Conservation (phyloP, 345 rosid genomes). For the Odontarrhena argentea region DNA sequence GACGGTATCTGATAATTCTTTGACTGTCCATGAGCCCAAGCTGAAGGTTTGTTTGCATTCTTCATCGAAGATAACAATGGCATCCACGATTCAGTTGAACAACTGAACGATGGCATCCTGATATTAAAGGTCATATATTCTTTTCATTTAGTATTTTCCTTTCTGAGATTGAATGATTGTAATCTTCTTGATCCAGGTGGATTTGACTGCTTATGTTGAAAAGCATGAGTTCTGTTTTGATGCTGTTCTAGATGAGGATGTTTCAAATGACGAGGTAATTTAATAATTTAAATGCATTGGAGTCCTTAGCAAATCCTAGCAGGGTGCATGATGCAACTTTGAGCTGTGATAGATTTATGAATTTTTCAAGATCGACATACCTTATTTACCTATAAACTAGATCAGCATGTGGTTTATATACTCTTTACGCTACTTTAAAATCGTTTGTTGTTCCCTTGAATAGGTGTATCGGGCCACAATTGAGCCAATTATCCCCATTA, state of each 20-base stretch:
- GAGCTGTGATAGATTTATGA: constrained; percentile 22
- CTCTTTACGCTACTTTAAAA: constrained; percentile 23
- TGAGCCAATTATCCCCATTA: constrained; percentile 91
- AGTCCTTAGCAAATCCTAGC: constrained; percentile 1
- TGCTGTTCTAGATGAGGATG: constrained; percentile 85
- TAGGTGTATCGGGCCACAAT: constrained; percentile 91
- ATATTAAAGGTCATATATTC: constrained; percentile 31
- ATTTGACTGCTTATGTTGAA: constrained; percentile 97
- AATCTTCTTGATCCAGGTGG: constrained; percentile 68
- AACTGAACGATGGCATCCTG: constrained; percentile 38
- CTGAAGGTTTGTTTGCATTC: constrained; percentile 67
- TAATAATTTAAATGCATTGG: not conserved
- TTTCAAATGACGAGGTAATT: constrained; percentile 84
- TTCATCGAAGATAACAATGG: constrained; percentile 37
- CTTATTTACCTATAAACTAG: constrained; percentile 7
- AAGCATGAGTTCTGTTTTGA: constrained; percentile 98
- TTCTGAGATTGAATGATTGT: constrained; percentile 16
- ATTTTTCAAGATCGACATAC: constrained; percentile 6
- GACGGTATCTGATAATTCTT: constrained; percentile 65
- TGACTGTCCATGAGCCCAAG: constrained; percentile 93
- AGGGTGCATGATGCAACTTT: constrained; percentile 21
- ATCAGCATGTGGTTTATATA: constrained; percentile 15
- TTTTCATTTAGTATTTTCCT: constrained; percentile 17
- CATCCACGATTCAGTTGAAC: constrained; percentile 36
- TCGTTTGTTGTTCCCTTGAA: constrained; percentile 23